A percentile compares a stretch with the other conserved stretches of the same genome.
Evolutionary conservation across 805 yeast genomes (phyloP).

Genomic region (Candida silvicultrix): DNA sequence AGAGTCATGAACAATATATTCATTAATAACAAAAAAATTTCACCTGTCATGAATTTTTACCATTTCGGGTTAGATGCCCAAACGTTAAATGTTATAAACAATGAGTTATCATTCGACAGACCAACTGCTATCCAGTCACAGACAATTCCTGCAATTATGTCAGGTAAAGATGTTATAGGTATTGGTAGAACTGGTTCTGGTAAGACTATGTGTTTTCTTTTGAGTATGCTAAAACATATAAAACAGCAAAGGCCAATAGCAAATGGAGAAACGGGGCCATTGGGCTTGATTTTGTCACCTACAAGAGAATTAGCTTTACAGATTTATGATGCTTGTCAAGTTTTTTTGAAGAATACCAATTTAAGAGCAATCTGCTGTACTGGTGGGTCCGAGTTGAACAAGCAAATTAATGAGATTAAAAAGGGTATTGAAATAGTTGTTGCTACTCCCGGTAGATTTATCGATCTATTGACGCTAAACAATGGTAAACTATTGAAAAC

Average conservation of each 20-base stretch:
- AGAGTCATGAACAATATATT: constrained; percentile 48
- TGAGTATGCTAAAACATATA: constrained; percentile 83
- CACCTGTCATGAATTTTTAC: constrained; percentile 72
- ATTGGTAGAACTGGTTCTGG: constrained; percentile 98
- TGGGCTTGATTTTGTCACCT: constrained; percentile 79
- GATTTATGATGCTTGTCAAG: constrained; percentile 58
- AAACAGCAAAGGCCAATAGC: constrained; percentile 56
- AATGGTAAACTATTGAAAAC: constrained; percentile 65
- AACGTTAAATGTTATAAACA: constrained; percentile 45
- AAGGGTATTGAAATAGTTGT: constrained; percentile 76
- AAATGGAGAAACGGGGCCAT: constrained; percentile 57
- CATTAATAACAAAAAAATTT: constrained; percentile 21
- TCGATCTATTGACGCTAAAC: constrained; percentile 81
- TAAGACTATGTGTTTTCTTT: constrained; percentile 79
- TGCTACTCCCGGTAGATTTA: constrained; percentile 93
- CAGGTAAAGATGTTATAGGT: constrained; percentile 86
- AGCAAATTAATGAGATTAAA: constrained; percentile 75
- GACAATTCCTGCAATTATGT: constrained; percentile 85
- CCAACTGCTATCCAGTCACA: constrained; percentile 92
- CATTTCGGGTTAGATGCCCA: constrained; percentile 71
- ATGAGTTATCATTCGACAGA: constrained; percentile 40
- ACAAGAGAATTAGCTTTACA: constrained; percentile 91
- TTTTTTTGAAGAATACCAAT: constrained; percentile 45
- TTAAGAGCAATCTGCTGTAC: constrained; percentile 72
- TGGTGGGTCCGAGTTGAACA: constrained; percentile 82